Percentiles rank a stretch among this genome's conserved stretches.
These are phyloP conservation scores for Bombardia bombarda DNA, from an alignment of 495 filamentous ascomycete species.

Conservation along the genomic window DNA sequence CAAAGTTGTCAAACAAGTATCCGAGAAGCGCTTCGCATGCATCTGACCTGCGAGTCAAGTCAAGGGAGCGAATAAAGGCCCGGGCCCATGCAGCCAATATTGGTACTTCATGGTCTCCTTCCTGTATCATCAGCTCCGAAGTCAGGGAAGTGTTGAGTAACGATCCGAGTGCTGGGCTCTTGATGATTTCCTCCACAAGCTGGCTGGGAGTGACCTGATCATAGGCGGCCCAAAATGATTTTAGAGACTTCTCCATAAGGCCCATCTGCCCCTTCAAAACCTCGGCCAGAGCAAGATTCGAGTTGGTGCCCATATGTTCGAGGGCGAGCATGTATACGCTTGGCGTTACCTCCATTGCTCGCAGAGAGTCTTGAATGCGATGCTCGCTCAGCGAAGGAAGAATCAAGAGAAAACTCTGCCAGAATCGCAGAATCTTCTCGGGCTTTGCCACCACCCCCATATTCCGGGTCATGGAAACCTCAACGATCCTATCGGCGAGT, in stretches of 20 bases:
- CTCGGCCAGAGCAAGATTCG: constrained; percentile 47
- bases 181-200: constrained; percentile 69
- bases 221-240: constrained; percentile 81
- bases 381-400: constrained; percentile 61
- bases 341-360: constrained; percentile 60
- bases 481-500: constrained; percentile 39
- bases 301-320: constrained; percentile 60
- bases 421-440: constrained; percentile 53
- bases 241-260: constrained; percentile 63
- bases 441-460: constrained; percentile 5
- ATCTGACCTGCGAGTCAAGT: constrained; percentile 58
- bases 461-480: constrained; percentile 6
- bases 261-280: constrained; percentile 57
- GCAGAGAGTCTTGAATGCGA: constrained; percentile 67
- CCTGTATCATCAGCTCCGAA: constrained; percentile 45
- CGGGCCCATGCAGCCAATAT: constrained; percentile 54
- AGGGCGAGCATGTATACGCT: constrained; percentile 70
- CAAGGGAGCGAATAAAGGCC: constrained; percentile 69
- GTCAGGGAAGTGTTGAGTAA: constrained; percentile 51
- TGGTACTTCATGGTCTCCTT: constrained; percentile 51
- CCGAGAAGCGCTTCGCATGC: constrained; percentile 62
- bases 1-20: constrained; percentile 61
- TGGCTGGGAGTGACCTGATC: constrained; percentile 65
- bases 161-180: constrained; percentile 56
- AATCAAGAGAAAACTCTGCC: constrained; percentile 66